Base-by-base conservation (phyloP, 805 yeast genomes). In the Metschnikowia koreensis region DNA sequence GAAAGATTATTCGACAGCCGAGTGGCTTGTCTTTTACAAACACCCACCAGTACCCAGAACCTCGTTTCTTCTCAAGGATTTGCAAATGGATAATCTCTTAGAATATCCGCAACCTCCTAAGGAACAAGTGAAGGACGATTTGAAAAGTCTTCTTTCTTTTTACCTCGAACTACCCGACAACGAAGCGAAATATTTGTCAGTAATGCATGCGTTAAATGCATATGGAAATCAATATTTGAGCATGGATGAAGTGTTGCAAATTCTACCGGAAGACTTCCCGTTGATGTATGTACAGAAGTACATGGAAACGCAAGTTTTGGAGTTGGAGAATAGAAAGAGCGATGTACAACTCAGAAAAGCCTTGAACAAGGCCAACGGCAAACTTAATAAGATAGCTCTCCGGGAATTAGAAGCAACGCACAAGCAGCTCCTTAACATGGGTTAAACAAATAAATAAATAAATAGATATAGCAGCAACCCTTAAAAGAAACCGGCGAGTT, bases 401-500 rank as follows among this genome's bases (percentile, higher is more conserved):
- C 50, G 54, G 33, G 69, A 69, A 28, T 59, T 68, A 34, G 51
- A 52, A 39, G 45, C 44, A 11, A 41, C 43, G 38, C 29, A 11
- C 34, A 40, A 47, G 15, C 22, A n/a, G n/a, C 29, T 50, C 17
- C 28, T 34, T 17, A n/a, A 15, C 11, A 10, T n/a, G 6, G 37
- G 13, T 15, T 28, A 22, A 9, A 33, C 22, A 28, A 17, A 42
- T 41, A 16, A 26, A 22, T 15, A 41, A 2, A 13, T 16, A 39
- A 39, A 39, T n/a, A 45, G 16, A 26, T 38, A 4, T 3, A 22
- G 22, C 22, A 22, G 4, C 22, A 22, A 22, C 28, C 28, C 8
- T 22, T 9, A 15, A 17, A 33, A 61, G 52, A 71, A 67, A 0
- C 86, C 86, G 28, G 71, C 60, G 12, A 77, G 52, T 56, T 74